A percentile compares a stretch with the other conserved stretches of the same genome.
Conservation (phyloP, 176 grass and related monocot genomes). For the Tillandsia fasciculata region DNA sequence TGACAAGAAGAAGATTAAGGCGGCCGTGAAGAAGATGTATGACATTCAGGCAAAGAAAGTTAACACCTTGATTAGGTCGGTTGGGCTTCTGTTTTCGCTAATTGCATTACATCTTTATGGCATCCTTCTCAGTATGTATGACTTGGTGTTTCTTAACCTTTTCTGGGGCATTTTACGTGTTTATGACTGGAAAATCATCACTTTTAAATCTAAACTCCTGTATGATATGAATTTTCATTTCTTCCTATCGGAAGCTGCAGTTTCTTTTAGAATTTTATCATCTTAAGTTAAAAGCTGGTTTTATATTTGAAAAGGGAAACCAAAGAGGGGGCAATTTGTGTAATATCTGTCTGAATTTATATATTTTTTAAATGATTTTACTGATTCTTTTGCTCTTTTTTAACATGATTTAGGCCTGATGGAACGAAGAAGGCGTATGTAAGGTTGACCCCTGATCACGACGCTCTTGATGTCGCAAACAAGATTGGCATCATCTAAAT, state of each 20-base stretch:
- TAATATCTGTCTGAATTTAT: conserved; percentile 8
- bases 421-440: conserved; percentile 6
- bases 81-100: background rate
- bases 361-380: background rate
- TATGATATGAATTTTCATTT: no score
- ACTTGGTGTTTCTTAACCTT: no score
- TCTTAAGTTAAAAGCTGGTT: no score
- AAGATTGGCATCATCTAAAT: background rate
- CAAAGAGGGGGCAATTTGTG: no score
- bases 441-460: background rate
- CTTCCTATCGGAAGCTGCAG: no score
- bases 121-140: background rate
- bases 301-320: no score
- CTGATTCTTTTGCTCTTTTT: background rate
- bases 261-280: no score
- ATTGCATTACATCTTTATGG: background rate
- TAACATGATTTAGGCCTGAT: background rate
- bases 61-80: conserved; percentile 49
- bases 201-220: no score
- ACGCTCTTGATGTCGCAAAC: background rate
- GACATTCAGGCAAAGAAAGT: conserved; percentile 48
- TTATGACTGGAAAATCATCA: no score
- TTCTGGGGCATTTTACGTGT: no score
- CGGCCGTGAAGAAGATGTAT: conserved; percentile 46
- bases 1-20: conserved; percentile 38